Base-by-base conservation (phyloP, 352 stramenopile genomes). In the Lagenidium giganteum region DNA sequence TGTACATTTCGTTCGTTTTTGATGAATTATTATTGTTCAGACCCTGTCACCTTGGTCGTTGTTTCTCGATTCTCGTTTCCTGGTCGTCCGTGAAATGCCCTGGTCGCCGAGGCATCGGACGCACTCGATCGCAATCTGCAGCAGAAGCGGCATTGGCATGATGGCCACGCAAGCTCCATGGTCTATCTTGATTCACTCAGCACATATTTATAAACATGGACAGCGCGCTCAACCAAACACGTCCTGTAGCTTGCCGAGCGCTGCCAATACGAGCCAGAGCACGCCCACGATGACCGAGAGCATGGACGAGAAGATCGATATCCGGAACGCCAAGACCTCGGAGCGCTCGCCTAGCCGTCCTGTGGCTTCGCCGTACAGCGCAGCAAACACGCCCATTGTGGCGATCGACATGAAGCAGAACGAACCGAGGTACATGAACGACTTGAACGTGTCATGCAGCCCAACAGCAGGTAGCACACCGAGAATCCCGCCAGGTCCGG, bases 331-430 rank as follows among this genome's bases (percentile, higher is more conserved):
- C 32, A 93, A 59, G 37, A 83, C 46, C 57, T 86, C 75, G 9
- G 72, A 87, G 39, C 78, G 78, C 41, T 87, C 70, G 35, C 74
- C 73, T 8, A 87, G 54, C 2, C 73, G 73, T 5, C 71, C 69
- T 3, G 79, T 88, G 3, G 66, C 71, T 47, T 87, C 79, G 29
- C 90, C 85, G 54, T 96, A 96, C 7, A 72, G 56, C 3, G 71
- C 70, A 3, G 90, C 83, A 65, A 96, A 97, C 0, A 73, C 39
- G 18, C 87, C 90, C 90, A 97, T 97, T 6, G 87, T 92, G 23
- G 91, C 51, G 48, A 91, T 96, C 22, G 69, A 90, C 27, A 70
- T 91, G 4, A 85, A 25, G 51, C 87, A 97, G 57, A 97, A 97
- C 7, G 82, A 89, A 6, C 75, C 70, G 22, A 97, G 55, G 63